Percentiles rank a stretch among this genome's conserved stretches.
phyloP scores from a whole-genome alignment of 2,329 filamentous ascomycete species.

The Aureobasidium sp. region DNA sequence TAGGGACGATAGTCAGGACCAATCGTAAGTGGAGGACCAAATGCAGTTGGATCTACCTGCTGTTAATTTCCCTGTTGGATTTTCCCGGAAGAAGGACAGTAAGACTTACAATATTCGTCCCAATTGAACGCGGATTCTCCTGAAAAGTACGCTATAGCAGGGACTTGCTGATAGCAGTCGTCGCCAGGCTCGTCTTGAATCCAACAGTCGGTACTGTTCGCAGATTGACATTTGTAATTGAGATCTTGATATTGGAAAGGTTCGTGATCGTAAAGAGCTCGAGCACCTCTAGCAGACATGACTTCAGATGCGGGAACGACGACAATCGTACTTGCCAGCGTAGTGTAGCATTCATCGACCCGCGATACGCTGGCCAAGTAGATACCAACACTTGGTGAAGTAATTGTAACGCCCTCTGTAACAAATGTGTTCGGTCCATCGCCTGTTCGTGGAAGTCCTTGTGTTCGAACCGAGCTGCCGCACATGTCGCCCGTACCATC shows the following conservation, averaged over 20 bases:
- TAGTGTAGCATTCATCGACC: not conserved
- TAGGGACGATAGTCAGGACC: not conserved
- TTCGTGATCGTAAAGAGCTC: conserved; percentile 17
- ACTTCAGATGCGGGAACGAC: conserved; percentile 15
- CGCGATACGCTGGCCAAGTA: not conserved
- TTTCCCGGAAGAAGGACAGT: too few species aligned
- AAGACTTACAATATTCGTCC: conserved; percentile 4
- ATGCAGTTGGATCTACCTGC: not conserved
- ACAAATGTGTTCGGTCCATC: conserved; percentile 1
- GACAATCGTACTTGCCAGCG: not conserved
- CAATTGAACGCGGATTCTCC: not conserved
- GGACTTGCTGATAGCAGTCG: conserved; percentile 24
- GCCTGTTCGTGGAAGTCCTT: not conserved
- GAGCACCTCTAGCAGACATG: conserved; percentile 19
- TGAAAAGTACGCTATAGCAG: conserved; percentile 21
- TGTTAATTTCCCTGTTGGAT: too few species aligned
- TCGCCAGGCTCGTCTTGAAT: conserved; percentile 18
- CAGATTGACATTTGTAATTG: conserved; percentile 21
- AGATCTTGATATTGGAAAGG: conserved; percentile 23
- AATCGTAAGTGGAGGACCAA: not conserved
- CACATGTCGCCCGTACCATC: not conserved
- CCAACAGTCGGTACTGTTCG: conserved; percentile 17
- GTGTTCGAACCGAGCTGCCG: not conserved
- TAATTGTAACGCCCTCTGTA: not conserved
- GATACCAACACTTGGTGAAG: not conserved